Evolutionary conservation across 495 filamentous ascomycete species (phyloP), one percentile per base, ranked within the genome.

Genomic region (Darksidea phi): DNA sequence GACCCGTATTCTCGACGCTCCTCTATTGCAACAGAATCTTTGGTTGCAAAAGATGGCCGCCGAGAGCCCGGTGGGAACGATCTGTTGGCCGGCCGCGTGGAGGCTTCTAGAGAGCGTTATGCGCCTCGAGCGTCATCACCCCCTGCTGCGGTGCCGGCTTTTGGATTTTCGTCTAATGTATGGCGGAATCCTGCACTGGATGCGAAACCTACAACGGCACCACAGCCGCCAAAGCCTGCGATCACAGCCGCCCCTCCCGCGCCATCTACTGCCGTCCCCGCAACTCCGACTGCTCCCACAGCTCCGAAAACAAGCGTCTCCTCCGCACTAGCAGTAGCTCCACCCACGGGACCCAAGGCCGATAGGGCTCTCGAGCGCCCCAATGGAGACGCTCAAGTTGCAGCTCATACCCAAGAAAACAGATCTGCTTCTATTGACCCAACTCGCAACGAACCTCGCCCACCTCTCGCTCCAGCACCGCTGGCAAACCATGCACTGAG

Each of bases 71-170:
- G 77, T 23, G 75, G 76, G 15, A 58, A 70, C 4, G 79, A 82
- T 13, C 54, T 70, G 7, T 43, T 43, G 41, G 57, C 72, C 7
- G 63, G 74, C 21, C 77, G 76, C 25, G 63, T 67, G 20, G 81
- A 81, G 61, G 60, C 68, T 6, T 60, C 69, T 12, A 76, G 74
- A 63, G 79, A 80, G 25, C 55, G 66, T 13, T 68, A 74, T 51
- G 72, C 65, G 28, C 67, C 72, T 18, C 72, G 64, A 53, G 56
- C 66, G 52, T 75, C 78, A 58, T 79, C 88, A 20, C 86, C 90
- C 11, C 90, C 89, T 17, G 88, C 89, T n/a, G 86, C 87, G 32
- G 90, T 70, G 28, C 67, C 67, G 1, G 64, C 67, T 13, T 70
- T 95, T 77, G 88, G 88, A 11, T 88, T 75, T 49, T 52, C 53